These are phyloP conservation scores for Aspergillus aculeatinus DNA, from an alignment of 2,329 filamentous ascomycete genomes.

Conservation along the genomic window DNA sequence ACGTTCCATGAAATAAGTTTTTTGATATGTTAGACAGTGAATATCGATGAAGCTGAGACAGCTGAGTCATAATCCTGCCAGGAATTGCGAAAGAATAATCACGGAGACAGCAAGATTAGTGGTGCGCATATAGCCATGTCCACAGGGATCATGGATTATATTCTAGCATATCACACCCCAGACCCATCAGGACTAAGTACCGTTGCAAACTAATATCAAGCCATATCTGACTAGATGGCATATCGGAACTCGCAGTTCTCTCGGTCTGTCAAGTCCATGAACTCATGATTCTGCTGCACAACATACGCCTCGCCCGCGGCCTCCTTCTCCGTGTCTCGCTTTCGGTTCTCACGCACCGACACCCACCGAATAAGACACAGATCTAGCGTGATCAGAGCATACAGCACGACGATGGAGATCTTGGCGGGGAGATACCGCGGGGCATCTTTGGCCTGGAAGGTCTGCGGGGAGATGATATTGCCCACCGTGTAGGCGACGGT, in stretches of 20 bases:
- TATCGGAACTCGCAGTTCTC: background rate
- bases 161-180: too few species aligned
- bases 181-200: too few species aligned
- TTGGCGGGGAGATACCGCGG: slow-evolving; percentile 31
- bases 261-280: background rate
- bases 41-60: too few species aligned
- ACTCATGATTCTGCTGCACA: background rate
- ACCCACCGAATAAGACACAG: slow-evolving; percentile 32
- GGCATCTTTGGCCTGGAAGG: slow-evolving; percentile 39
- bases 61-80: too few species aligned
- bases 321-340: slow-evolving; percentile 28
- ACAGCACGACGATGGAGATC: slow-evolving; percentile 29
- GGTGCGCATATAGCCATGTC: too few species aligned
- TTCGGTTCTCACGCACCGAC: slow-evolving; percentile 28
- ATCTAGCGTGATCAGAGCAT: slow-evolving; percentile 30
- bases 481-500: slow-evolving; percentile 41
- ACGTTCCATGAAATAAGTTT: too few species aligned
- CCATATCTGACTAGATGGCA: background rate
- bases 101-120: too few species aligned
- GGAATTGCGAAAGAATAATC: too few species aligned
- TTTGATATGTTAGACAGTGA: too few species aligned
- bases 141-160: too few species aligned
- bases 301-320: slow-evolving; percentile 22
- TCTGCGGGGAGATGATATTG: slow-evolving; percentile 47
- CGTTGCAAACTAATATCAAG: too few species aligned